phyloP scores from a whole-genome alignment of 768 basidiomycete genomes.

The Amanita thiersii region DNA sequence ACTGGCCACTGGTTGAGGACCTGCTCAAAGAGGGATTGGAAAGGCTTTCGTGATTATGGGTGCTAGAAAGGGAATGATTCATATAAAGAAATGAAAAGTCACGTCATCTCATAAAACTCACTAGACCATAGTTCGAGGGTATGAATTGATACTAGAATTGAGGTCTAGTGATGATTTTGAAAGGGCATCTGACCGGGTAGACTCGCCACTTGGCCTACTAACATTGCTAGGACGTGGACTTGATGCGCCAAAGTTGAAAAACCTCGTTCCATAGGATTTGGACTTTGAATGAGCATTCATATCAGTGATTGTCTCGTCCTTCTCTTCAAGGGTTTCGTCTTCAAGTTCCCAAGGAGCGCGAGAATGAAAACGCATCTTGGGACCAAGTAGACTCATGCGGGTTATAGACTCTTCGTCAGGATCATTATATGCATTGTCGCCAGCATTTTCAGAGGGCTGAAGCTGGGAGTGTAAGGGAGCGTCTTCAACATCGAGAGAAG shows the following conservation, averaged over 20 bases:
- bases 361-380: conserved; percentile 76
- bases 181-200: conserved; percentile 42
- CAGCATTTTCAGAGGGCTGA: conserved; percentile 18
- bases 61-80: conserved; percentile 24
- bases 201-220: conserved; percentile 60
- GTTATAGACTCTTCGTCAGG: conserved; percentile 36
- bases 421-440: conserved; percentile 25
- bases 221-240: conserved; percentile 32
- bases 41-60: conserved; percentile 52
- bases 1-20: conserved; percentile 19
- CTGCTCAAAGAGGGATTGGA: conserved; percentile 46
- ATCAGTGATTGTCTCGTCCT: conserved; percentile 19
- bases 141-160: conserved; percentile 25
- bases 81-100: conserved; percentile 7
- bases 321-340: conserved; percentile 35
- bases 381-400: conserved; percentile 70
- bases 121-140: conserved; percentile 50
- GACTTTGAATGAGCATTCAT: background rate
- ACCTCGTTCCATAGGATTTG: conserved; percentile 24
- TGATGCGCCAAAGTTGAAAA: conserved; percentile 36
- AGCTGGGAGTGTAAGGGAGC: conserved; percentile 32
- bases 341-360: conserved; percentile 77
- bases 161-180: conserved; percentile 39
- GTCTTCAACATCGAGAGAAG: conserved; percentile 52
- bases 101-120: conserved; percentile 26